Base-by-base conservation (phyloP, 164 flowering plant species). In the Akebia trifoliata region DNA sequence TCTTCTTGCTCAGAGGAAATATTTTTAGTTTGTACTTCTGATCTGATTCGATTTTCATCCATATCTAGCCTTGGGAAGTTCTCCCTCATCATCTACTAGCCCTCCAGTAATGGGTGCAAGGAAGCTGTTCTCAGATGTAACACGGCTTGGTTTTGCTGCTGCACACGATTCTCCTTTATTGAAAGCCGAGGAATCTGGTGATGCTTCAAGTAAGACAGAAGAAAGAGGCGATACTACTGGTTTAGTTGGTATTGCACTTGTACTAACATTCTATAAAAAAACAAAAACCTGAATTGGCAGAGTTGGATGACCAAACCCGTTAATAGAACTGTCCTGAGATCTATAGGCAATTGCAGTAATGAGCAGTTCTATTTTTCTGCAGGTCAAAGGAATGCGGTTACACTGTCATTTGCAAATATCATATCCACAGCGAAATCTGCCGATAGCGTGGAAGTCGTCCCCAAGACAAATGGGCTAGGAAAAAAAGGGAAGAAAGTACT, bases 401-500 rank as follows among this genome's bases (percentile, higher is more conserved):
- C 70, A 1, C 48, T 60, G 26, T 82, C 99, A 31, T 92, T 89
- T 75, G 90, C 94, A 21, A 82, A 74, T 59, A 62, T 88, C 29
- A 76, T 81, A 43, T 73, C 95, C n/a, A 77, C 83, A 56, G 69
- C 66, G 22, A 79, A 75, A 42, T 22, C 85, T 44, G 57, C 44
- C 12, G 83, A 72, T 29, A 65, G 17, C 29, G 38, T 38, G 25
- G 72, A 78, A 30, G 56, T 50, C 7, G 56, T 50, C 7, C 65
- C 74, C 4, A 81, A 80, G 64, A 47, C 50, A 50, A 74, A 69
- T 62, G 90, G 74, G 12, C 35, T 45, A 28, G 73, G 73, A 30
- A 93, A 84, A 81, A 93, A 83, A 60, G 97, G 96, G 26, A 90
- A 87, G 77, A 93, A 90, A 38, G 83, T 93, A 30, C 90, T 93